Percentiles rank a stretch among this genome's conserved stretches.
phyloP scores from a whole-genome alignment of 1,139 yeast genomes.

The Magnusiomyces fungicola region DNA sequence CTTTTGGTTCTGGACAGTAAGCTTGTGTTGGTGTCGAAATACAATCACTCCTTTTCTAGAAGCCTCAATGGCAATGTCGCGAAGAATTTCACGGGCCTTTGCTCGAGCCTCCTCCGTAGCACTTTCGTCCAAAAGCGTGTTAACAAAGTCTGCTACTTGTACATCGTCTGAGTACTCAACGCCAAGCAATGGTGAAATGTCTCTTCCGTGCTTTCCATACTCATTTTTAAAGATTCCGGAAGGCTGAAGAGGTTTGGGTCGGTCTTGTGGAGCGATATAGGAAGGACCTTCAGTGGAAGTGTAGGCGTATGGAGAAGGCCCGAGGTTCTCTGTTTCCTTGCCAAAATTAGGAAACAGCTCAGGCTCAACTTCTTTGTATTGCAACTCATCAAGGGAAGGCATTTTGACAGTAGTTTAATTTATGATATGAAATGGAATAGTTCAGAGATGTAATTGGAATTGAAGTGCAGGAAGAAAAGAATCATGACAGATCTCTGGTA shows the following conservation, averaged over 20 bases:
- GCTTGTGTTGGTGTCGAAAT: conserved; percentile 53
- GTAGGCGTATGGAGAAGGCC: conserved; percentile 7
- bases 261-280: conserved; percentile 6
- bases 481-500: too few species aligned
- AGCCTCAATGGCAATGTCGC: conserved; percentile 53
- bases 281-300: conserved; percentile 6
- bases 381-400: conserved; percentile 7
- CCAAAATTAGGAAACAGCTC: neutral
- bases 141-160: conserved; percentile 8
- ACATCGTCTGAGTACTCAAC: conserved; percentile 7
- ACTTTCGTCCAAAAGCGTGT: neutral
- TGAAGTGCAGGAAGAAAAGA: too few species aligned
- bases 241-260: conserved; percentile 2
- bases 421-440: too few species aligned
- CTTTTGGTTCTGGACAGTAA: conserved; percentile 47
- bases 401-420: too few species aligned
- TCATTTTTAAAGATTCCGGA: conserved; percentile 5
- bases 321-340: neutral
- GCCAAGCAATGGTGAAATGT: conserved; percentile 9
- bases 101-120: neutral
- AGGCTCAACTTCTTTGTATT: conserved; percentile 1
- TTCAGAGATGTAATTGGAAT: too few species aligned
- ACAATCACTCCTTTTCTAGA: conserved; percentile 64
- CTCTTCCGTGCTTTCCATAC: conserved; percentile 7
- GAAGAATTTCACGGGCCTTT: conserved; percentile 40